These are phyloP conservation scores for Blastobotrys robertii DNA, from an alignment of 805 yeast species.

Conservation along the genomic window DNA sequence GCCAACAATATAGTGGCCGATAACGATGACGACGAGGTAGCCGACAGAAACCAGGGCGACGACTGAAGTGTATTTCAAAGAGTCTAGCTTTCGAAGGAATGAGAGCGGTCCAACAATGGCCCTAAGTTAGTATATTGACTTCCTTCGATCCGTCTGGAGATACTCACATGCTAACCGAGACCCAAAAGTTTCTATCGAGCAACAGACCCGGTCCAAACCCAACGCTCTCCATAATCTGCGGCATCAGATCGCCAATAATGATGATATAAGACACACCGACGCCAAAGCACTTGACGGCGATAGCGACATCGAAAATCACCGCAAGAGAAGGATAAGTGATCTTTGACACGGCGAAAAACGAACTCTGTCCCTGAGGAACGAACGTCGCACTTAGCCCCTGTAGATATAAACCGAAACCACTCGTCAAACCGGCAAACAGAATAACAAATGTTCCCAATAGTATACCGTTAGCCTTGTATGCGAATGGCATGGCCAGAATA, in stretches of 20 bases:
- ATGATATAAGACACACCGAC: conserved; percentile 68
- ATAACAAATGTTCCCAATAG: conserved; percentile 46
- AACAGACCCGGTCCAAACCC: conserved; percentile 12
- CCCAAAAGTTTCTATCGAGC: conserved; percentile 37
- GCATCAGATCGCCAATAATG: conserved; percentile 68
- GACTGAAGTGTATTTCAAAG: conserved; percentile 76
- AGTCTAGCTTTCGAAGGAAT: conserved; percentile 64
- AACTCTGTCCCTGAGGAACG: conserved; percentile 51
- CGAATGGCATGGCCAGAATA: conserved; percentile 64
- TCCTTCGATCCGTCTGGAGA: conserved; percentile 11
- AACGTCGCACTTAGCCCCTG: conserved; percentile 49
- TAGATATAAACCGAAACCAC: conserved; percentile 56
- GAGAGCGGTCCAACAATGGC: conserved; percentile 52
- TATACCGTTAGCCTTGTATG: conserved; percentile 55
- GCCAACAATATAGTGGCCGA: conserved; percentile 53
- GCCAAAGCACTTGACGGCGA: conserved; percentile 70
- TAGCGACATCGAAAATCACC: conserved; percentile 61
- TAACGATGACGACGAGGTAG: conserved; percentile 63
- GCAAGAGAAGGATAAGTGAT: conserved; percentile 62
- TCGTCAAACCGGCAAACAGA: conserved; percentile 49
- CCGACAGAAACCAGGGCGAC: conserved; percentile 74
- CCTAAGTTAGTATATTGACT: conserved; percentile 9
- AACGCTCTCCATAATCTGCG: conserved; percentile 32
- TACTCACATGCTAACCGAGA: conserved; percentile 31
- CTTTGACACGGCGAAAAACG: conserved; percentile 57